Conservation (phyloP, 116 monocot genomes). For the Trichopus zeylanicus region DNA sequence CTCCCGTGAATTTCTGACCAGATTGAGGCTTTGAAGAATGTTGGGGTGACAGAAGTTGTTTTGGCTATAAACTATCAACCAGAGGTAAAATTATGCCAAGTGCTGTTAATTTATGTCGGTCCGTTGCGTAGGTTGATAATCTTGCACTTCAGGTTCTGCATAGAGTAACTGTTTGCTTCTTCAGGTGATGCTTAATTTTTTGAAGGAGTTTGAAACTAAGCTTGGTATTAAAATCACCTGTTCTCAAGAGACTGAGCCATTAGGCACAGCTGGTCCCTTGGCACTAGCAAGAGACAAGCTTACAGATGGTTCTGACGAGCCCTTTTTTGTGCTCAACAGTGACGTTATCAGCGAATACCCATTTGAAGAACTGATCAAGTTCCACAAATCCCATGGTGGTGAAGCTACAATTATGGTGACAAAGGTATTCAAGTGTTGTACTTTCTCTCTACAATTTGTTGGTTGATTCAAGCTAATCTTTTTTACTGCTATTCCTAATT, state of each 20-base stretch:
- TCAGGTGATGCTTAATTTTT: conserved; percentile 39
- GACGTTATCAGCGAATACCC: conserved; percentile 73
- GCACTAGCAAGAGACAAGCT: conserved; percentile 57
- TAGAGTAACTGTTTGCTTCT: background rate
- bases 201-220: conserved; percentile 38
- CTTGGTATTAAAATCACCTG: conserved; percentile 54
- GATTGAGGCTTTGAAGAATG: conserved; percentile 72
- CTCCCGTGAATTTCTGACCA: conserved; percentile 9
- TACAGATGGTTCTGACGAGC: conserved; percentile 41
- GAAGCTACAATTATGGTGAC: conserved; percentile 72
- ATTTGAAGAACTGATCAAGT: conserved; percentile 45
- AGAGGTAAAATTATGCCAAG: conserved; percentile 59
- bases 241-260: conserved; percentile 61
- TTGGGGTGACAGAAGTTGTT: conserved; percentile 77
- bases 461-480: background rate
- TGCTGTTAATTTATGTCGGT: too few species aligned
- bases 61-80: conserved; percentile 76
- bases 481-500: too few species aligned
- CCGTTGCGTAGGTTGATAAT: too few species aligned
- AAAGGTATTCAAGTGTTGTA: conserved; percentile 18
- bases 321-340: conserved; percentile 80
- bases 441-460: background rate
- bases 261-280: conserved; percentile 51
- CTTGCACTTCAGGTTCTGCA: too few species aligned
- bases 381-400: conserved; percentile 53